Percentiles rank a stretch among this genome's conserved stretches.
These are phyloP conservation scores for Jaapia argillacea DNA, from an alignment of 768 basidiomycete species.

Conservation along the genomic window DNA sequence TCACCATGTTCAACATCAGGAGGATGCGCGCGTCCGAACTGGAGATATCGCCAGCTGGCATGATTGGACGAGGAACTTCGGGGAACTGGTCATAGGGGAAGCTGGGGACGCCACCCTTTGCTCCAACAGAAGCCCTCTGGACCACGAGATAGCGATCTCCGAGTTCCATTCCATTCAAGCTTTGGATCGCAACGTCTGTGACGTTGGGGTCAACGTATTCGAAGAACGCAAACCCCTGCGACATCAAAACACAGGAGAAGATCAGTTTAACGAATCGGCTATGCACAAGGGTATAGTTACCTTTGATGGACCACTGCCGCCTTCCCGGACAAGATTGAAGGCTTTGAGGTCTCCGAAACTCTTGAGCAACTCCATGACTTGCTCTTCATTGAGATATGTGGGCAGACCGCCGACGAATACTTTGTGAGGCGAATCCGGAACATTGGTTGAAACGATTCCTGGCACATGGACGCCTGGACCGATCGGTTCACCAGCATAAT, in stretches of 20 bases:
- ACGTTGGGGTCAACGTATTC: conserved; percentile 87
- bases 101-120: conserved; percentile 60
- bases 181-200: conserved; percentile 94
- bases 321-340: conserved; percentile 97
- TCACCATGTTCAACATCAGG: conserved; percentile 99
- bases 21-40: conserved; percentile 61
- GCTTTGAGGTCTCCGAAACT: conserved; percentile 96
- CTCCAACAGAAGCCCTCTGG: conserved; percentile 92
- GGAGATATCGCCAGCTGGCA: conserved; percentile 70
- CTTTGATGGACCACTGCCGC: conserved; percentile 81
- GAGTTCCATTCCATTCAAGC: conserved; percentile 95
- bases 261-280: too few relatives aligned
- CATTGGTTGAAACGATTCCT: conserved; percentile 92
- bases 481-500: conserved; percentile 77
- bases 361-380: conserved; percentile 96
- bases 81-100: conserved; percentile 75
- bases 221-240: conserved; percentile 96
- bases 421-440: conserved; percentile 97
- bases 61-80: conserved; percentile 78
- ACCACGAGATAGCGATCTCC: conserved; percentile 94
- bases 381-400: conserved; percentile 93
- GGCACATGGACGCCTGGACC: conserved; percentile 74
- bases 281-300: conserved; percentile 40
- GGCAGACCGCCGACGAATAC: conserved; percentile 96
- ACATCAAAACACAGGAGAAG: background rate